Conservation (phyloP, 148 eudicot genomes). For the Agrostemma githago region DNA sequence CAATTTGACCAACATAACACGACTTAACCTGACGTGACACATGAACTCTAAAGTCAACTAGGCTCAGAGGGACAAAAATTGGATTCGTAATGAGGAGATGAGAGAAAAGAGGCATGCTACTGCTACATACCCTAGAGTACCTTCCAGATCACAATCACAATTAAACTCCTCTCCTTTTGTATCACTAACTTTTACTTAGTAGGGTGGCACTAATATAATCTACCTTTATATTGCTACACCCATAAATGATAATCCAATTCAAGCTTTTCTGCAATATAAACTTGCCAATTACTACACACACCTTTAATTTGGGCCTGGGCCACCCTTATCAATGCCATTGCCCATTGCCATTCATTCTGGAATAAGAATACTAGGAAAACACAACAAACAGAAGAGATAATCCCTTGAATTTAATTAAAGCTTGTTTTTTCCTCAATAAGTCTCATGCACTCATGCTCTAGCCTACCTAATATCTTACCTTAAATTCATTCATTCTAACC, state of each 20-base stretch:
- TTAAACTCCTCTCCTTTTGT: conserved; percentile 23
- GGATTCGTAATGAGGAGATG: background rate
- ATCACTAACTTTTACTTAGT: conserved; percentile 23
- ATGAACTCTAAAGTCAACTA: too few relatives aligned
- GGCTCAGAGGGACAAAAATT: background rate
- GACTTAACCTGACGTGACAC: too few relatives aligned
- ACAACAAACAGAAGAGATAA: conserved; percentile 32
- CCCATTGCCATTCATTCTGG: conserved; percentile 17
- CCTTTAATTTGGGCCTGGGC: too few relatives aligned
- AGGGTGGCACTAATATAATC: conserved; percentile 16
- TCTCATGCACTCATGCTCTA: conserved; percentile 24
- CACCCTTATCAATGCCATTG: conserved; percentile 21
- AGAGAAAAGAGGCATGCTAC: background rate
- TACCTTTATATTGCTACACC: conserved; percentile 15
- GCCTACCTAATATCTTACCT: conserved; percentile 25
- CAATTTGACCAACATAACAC: too few relatives aligned
- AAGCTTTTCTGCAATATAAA: conserved; percentile 28
- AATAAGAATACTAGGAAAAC: conserved; percentile 30
- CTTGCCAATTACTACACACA: conserved; percentile 25
- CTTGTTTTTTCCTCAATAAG: conserved; percentile 24
- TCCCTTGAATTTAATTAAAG: conserved; percentile 10
- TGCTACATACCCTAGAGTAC: too few relatives aligned
- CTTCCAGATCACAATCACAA: background rate
- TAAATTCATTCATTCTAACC: conserved; percentile 9
- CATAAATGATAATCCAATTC: conserved; percentile 9